phyloP scores from a whole-genome alignment of 306 rosid genomes.

The Potentilla sterilis region DNA sequence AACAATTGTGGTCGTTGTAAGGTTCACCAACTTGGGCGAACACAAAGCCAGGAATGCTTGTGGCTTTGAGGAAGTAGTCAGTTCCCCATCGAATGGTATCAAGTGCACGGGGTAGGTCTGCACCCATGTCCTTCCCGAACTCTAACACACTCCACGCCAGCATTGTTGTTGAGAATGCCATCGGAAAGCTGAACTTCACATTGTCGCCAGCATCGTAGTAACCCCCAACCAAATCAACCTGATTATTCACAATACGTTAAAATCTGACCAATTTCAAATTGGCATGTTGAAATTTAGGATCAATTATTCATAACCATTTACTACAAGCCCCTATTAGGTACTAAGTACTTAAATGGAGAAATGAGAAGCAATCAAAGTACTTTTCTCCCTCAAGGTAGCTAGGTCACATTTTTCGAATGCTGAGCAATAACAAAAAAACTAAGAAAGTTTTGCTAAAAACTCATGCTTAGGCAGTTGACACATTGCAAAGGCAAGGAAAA shows the following conservation, averaged over 20 bases:
- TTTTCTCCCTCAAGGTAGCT: neutral
- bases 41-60: slow-evolving; percentile 24
- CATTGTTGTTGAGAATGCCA: slow-evolving; percentile 27
- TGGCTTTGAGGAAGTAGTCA: slow-evolving; percentile 20
- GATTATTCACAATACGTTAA: neutral
- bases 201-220: slow-evolving; percentile 28
- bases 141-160: slow-evolving; percentile 23
- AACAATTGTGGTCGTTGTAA: slow-evolving; percentile 17
- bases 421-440: neutral
- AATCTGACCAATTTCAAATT: neutral
- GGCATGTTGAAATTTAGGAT: neutral
- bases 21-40: slow-evolving; percentile 23
- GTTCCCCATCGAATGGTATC: slow-evolving; percentile 25
- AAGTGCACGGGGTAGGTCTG: slow-evolving; percentile 17
- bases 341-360: neutral
- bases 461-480: neutral
- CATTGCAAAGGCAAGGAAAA: neutral
- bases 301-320: neutral
- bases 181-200: slow-evolving; percentile 26
- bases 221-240: slow-evolving; percentile 25
- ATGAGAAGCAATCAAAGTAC: neutral
- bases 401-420: neutral
- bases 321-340: neutral
- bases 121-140: slow-evolving; percentile 14
- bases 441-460: neutral